Percentiles rank a stretch among this genome's conserved stretches.
Evolutionary conservation across 345 rosid genomes (phyloP).

Genomic region (Populus deltoides): DNA sequence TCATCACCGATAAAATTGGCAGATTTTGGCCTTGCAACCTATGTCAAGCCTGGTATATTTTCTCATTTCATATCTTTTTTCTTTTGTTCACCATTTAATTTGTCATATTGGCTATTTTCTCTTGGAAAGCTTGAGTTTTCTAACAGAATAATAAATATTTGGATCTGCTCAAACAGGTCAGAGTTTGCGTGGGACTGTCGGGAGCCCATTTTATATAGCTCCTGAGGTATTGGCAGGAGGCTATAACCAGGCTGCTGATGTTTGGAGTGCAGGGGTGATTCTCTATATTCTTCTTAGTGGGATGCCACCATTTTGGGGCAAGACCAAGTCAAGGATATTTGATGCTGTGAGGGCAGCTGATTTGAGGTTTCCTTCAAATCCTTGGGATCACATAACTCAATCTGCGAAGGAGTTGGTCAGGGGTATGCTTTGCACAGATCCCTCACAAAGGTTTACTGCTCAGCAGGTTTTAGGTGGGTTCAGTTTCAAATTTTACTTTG

Average conservation of each 20-base stretch:
- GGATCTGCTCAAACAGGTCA: conserved; percentile 39
- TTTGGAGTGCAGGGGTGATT: conserved; percentile 77
- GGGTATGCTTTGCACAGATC: conserved; percentile 56
- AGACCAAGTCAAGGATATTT: conserved; percentile 64
- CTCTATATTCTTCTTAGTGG: conserved; percentile 65
- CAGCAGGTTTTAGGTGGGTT: conserved; percentile 60
- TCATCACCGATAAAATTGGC: conserved; percentile 63
- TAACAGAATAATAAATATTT: conserved; percentile 7
- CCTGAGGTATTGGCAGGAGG: conserved; percentile 66
- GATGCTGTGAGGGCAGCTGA: conserved; percentile 61
- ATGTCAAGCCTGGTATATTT: conserved; percentile 49
- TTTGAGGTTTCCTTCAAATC: conserved; percentile 55
- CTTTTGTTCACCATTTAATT: not conserved
- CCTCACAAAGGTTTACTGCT: conserved; percentile 47
- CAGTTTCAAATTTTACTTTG: not conserved
- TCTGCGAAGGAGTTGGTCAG: conserved; percentile 54
- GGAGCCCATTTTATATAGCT: conserved; percentile 74
- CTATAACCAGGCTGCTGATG: conserved; percentile 67
- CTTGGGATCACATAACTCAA: conserved; percentile 50
- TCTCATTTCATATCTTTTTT: not conserved
- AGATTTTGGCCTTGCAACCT: conserved; percentile 71
- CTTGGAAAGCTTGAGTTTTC: not conserved
- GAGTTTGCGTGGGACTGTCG: conserved; percentile 61
- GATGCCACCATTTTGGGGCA: conserved; percentile 70
- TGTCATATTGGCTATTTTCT: not conserved